A percentile compares a stretch with the other conserved stretches of the same genome.
phyloP scores from a whole-genome alignment of 345 rosid genomes.

The Salix exigua region DNA sequence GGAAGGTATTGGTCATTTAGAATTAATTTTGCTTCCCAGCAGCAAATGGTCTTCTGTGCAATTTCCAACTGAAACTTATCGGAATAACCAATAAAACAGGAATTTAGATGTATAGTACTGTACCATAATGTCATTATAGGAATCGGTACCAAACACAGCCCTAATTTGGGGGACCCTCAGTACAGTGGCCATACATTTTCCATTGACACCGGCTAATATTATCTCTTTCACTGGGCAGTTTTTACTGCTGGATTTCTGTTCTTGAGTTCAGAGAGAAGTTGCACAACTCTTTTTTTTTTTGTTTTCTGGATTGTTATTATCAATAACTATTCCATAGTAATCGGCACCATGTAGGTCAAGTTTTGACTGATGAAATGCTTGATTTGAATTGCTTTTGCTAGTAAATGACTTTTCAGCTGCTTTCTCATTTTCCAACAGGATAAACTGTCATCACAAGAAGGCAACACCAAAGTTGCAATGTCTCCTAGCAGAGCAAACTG shows the following conservation, averaged over 20 bases:
- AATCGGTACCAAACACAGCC: slow-evolving; percentile 12
- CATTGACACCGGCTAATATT: slow-evolving; percentile 15
- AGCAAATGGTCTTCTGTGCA: background rate
- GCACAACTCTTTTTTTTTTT: background rate
- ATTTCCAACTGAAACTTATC: background rate
- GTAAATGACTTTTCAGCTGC: background rate
- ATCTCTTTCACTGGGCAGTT: slow-evolving; percentile 12
- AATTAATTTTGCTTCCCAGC: background rate
- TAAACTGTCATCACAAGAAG: slow-evolving; percentile 10
- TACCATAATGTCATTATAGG: slow-evolving; percentile 5
- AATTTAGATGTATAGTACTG: background rate
- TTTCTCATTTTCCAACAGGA: slow-evolving; percentile 12
- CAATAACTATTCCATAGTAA: background rate
- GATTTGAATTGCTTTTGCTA: slow-evolving; percentile 9
- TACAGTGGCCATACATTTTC: slow-evolving; percentile 4
- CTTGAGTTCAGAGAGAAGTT: slow-evolving; percentile 17
- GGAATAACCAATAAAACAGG: background rate
- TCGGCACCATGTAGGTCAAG: slow-evolving; percentile 6
- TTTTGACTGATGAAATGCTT: slow-evolving; percentile 10
- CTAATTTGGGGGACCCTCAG: background rate
- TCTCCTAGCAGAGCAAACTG: background rate
- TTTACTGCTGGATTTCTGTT: slow-evolving; percentile 20
- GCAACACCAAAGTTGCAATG: slow-evolving; percentile 1
- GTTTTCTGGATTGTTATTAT: slow-evolving; percentile 22
- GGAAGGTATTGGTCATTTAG: background rate